Evolutionary conservation across 2,329 filamentous ascomycete genomes (phyloP), one percentile per base, ranked within the genome.

Genomic region (Cladosporium sp.): DNA sequence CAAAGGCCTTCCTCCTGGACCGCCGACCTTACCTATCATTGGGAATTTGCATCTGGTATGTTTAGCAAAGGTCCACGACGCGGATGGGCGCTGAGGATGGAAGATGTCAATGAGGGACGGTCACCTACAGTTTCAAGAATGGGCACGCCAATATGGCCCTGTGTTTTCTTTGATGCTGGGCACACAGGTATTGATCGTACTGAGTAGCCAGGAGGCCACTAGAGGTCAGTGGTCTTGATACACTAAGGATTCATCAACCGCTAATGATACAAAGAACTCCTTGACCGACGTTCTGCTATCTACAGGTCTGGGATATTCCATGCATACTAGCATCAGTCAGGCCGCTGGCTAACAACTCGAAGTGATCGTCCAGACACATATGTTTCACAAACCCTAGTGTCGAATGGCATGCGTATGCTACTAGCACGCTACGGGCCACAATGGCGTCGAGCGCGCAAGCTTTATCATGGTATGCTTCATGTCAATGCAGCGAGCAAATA

Each of bases 381-480:
- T 30, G 25, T 53, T 13, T 40, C 42, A 13, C 16, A 36, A 7
- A 41, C 38, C 3, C 15, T 54, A 5, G 43, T 43, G 15, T 48
- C 43, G 9, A 51, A 51, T 18, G 51, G 48, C 9, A 22, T 50
- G 20, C 38, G 54, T 16, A 19, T 56, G 22, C 35, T 54, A 15
- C 50, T 54, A 9, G 54, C 56, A 54, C 41, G 39, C 8, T 57
- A 58, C 33, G 50, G 45, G n/a, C 38, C 53, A n/a, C 11, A 25
- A 27, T 71, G 67, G 68, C 60, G 67, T 3, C 63, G 62, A 57
- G 53, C 64, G 18, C 64, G 68, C 18, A 66, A 64, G 41, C 57
- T 70, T 50, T 55, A 71, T 1, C 75, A 78, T 56, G 63, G 60
- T 2, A 65, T 75, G 3, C 69, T 78, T 15, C 76, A 77, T 53